phyloP scores from a whole-genome alignment of 2,329 filamentous ascomycete genomes.

The Periconia sp. region DNA sequence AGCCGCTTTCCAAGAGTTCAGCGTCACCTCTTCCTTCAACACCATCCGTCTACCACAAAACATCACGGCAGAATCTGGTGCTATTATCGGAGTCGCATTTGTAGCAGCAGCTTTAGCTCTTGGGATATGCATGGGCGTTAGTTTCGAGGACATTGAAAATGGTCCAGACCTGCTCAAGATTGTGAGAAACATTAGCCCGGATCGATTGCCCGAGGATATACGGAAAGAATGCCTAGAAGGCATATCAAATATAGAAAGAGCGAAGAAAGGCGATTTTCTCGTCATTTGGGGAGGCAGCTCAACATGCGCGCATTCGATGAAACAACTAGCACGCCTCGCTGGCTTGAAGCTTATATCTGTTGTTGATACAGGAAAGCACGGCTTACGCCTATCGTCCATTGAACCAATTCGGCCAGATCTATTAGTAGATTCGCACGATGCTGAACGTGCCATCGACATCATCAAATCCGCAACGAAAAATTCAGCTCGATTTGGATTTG shows the following conservation, averaged over 20 bases:
- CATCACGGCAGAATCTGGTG: slow-evolving; percentile 61
- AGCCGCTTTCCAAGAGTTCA: slow-evolving; percentile 74
- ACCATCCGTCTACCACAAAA: slow-evolving; percentile 65
- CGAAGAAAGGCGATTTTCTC: slow-evolving; percentile 69
- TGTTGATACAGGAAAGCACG: slow-evolving; percentile 71
- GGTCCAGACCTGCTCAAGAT: slow-evolving; percentile 67
- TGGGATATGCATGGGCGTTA: slow-evolving; percentile 72
- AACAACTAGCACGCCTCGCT: slow-evolving; percentile 71
- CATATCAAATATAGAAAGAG: slow-evolving; percentile 60
- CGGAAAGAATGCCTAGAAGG: slow-evolving; percentile 66
- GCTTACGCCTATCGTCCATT: slow-evolving; percentile 46
- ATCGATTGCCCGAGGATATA: slow-evolving; percentile 66
- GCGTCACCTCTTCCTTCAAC: slow-evolving; percentile 69
- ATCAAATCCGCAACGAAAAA: slow-evolving; percentile 64
- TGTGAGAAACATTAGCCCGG: slow-evolving; percentile 54
- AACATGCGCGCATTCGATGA: slow-evolving; percentile 69
- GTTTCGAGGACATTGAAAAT: slow-evolving; percentile 60
- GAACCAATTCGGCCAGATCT: slow-evolving; percentile 63
- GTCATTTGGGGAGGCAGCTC: slow-evolving; percentile 77
- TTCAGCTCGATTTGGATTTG: slow-evolving; percentile 69
- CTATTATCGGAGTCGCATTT: slow-evolving; percentile 73
- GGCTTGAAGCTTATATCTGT: slow-evolving; percentile 70
- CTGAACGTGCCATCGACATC: slow-evolving; percentile 68
- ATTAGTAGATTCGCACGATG: slow-evolving; percentile 71
- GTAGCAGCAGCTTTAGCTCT: slow-evolving; percentile 71